These are phyloP conservation scores for Jamesozyma spencerorum DNA, from an alignment of 805 yeast species.

Conservation along the genomic window DNA sequence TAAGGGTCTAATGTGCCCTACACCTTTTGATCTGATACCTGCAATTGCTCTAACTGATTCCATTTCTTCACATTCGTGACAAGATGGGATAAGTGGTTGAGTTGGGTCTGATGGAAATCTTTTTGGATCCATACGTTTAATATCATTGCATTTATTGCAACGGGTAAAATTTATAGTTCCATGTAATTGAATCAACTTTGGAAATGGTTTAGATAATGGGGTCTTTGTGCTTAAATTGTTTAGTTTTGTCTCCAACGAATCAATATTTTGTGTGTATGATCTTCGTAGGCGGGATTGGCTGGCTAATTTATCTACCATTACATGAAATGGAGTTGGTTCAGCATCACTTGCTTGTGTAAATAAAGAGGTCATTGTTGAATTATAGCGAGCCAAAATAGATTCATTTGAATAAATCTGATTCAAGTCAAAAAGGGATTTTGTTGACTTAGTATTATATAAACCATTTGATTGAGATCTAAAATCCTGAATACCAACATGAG, in stretches of 20 bases:
- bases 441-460: slow-evolving; percentile 44
- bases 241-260: slow-evolving; percentile 61
- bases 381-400: slow-evolving; percentile 54
- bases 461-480: slow-evolving; percentile 74
- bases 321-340: slow-evolving; percentile 70
- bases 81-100: slow-evolving; percentile 36
- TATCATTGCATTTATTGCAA: slow-evolving; percentile 67
- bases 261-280: slow-evolving; percentile 83
- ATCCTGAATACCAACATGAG: slow-evolving; percentile 85
- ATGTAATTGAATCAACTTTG: slow-evolving; percentile 69
- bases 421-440: slow-evolving; percentile 65
- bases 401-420: slow-evolving; percentile 62
- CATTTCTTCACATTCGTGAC: slow-evolving; percentile 56
- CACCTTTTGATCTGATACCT: slow-evolving; percentile 56
- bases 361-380: slow-evolving; percentile 60
- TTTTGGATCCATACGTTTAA: slow-evolving; percentile 43
- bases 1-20: slow-evolving; percentile 55
- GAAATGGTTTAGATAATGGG: slow-evolving; percentile 43
- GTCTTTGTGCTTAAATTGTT: slow-evolving; percentile 39
- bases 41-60: slow-evolving; percentile 48
- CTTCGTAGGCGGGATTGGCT: slow-evolving; percentile 56
- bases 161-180: slow-evolving; percentile 67
- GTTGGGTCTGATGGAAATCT: slow-evolving; percentile 31
- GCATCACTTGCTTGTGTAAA: slow-evolving; percentile 45
- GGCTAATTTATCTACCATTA: slow-evolving; percentile 49